A percentile compares a stretch with the other conserved stretches of the same genome.
phyloP scores from a whole-genome alignment of 225 moss, liverwort and hornwort species.

The Pleurozium schreberi region DNA sequence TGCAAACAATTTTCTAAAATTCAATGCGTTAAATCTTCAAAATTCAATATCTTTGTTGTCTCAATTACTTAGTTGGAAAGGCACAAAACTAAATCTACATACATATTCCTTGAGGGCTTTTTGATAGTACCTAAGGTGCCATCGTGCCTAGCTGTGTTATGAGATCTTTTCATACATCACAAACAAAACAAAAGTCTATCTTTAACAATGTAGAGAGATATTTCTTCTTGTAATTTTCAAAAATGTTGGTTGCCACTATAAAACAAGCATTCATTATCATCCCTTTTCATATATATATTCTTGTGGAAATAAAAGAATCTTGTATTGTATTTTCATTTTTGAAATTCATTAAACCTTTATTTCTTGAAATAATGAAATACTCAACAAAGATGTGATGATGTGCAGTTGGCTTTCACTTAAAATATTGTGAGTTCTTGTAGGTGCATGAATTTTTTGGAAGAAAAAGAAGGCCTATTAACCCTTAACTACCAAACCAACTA shows the following conservation, averaged over 20 bases:
- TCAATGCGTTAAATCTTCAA: too few species aligned
- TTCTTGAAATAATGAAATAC: not conserved
- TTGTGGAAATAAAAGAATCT: not conserved
- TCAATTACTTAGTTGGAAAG: accelerated
- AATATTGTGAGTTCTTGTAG: not conserved
- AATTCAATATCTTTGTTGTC: accelerated
- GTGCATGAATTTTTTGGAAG: not conserved
- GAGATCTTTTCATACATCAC: accelerated
- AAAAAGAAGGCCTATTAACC: not conserved
- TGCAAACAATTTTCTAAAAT: not conserved
- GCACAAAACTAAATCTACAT: accelerated
- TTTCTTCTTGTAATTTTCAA: not conserved
- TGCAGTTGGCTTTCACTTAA: not conserved
- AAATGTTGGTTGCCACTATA: not conserved
- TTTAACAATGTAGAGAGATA: not conserved
- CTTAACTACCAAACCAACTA: too few species aligned
- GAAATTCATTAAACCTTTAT: not conserved
- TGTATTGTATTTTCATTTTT: not conserved
- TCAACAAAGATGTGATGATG: not conserved
- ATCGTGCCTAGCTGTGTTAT: accelerated
- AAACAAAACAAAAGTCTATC: not conserved
- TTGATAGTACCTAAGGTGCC: accelerated
- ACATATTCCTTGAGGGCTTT: accelerated
- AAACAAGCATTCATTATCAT: not conserved
- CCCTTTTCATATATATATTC: too few species aligned